Conservation (phyloP, 805 yeast species). For the Pichia manshurica region DNA sequence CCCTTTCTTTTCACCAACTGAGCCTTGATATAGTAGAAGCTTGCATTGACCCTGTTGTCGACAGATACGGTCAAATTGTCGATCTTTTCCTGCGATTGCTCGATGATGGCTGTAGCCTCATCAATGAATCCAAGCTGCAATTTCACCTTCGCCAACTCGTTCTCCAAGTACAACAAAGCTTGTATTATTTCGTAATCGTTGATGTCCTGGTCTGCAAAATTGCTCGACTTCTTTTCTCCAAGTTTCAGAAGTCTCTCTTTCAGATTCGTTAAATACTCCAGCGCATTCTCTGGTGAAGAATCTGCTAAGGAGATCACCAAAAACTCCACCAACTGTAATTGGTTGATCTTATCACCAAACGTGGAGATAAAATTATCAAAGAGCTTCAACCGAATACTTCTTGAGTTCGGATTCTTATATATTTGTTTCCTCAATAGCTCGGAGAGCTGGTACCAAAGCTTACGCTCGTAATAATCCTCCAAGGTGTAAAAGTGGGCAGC, state of each 20-base stretch:
- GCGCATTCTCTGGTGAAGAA: conserved; percentile 40
- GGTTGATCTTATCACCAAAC: conserved; percentile 68
- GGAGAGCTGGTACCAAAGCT: conserved; percentile 93
- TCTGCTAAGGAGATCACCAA: conserved; percentile 48
- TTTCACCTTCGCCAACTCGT: conserved; percentile 72
- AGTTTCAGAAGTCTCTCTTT: conserved; percentile 40
- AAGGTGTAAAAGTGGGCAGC: conserved; percentile 57
- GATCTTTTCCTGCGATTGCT: conserved; percentile 50
- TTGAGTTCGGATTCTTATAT: conserved; percentile 49
- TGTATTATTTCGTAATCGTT: conserved; percentile 34
- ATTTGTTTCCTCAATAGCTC: conserved; percentile 52
- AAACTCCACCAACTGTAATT: conserved; percentile 72
- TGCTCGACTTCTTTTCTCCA: conserved; percentile 30
- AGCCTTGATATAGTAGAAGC: conserved; percentile 75
- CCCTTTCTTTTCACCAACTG: conserved; percentile 66
- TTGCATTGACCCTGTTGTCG: conserved; percentile 67
- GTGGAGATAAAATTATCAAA: conserved; percentile 64
- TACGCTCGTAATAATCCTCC: conserved; percentile 82
- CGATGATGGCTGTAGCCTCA: conserved; percentile 64
- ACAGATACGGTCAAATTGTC: conserved; percentile 47
- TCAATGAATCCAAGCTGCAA: conserved; percentile 46
- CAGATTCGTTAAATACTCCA: conserved; percentile 42
- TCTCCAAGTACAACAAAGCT: conserved; percentile 52
- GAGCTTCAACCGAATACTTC: conserved; percentile 54
- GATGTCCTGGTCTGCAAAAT: conserved; percentile 27